A percentile compares a stretch with the other conserved stretches of the same genome.
Evolutionary conservation across 331 rosid species (phyloP).

Genomic region (Malus hybrid): DNA sequence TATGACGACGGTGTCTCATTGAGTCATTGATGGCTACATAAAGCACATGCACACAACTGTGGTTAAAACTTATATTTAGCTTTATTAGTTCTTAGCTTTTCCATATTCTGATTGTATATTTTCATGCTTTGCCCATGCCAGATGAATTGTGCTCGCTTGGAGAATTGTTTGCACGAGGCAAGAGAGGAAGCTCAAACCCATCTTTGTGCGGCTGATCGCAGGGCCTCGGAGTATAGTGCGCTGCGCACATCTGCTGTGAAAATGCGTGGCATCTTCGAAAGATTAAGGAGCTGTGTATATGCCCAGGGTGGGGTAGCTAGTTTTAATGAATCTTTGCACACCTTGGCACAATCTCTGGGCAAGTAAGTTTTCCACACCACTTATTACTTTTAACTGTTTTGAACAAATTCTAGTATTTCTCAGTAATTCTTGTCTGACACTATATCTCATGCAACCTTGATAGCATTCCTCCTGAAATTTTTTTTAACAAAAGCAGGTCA

Average conservation of each 20-base stretch:
- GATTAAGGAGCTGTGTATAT: conserved; percentile 63
- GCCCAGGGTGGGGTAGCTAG: conserved; percentile 66
- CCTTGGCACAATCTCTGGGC: conserved; percentile 75
- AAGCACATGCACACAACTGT: too few relatives aligned
- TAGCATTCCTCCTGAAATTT: background rate
- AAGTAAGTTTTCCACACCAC: conserved; percentile 46
- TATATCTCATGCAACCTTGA: background rate
- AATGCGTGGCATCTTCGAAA: conserved; percentile 78
- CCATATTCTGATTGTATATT: conserved; percentile 1
- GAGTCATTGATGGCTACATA: too few relatives aligned
- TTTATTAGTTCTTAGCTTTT: background rate
- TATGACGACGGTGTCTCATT: too few relatives aligned
- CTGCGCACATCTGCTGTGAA: conserved; percentile 79
- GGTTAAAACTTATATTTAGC: background rate
- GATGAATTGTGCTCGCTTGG: conserved; percentile 99
- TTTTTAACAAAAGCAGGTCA: background rate
- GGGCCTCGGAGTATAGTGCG: conserved; percentile 79
- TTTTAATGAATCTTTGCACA: conserved; percentile 62
- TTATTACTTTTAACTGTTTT: background rate
- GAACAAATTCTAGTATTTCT: background rate
- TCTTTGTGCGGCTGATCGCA: conserved; percentile 90
- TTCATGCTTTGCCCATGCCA: conserved; percentile 16
- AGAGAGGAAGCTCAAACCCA: conserved; percentile 99
- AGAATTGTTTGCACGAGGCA: conserved; percentile 93
- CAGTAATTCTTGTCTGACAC: background rate